These are phyloP conservation scores for Aureobasidium sp. DNA, from an alignment of 2,329 filamentous ascomycete genomes.

Conservation along the genomic window DNA sequence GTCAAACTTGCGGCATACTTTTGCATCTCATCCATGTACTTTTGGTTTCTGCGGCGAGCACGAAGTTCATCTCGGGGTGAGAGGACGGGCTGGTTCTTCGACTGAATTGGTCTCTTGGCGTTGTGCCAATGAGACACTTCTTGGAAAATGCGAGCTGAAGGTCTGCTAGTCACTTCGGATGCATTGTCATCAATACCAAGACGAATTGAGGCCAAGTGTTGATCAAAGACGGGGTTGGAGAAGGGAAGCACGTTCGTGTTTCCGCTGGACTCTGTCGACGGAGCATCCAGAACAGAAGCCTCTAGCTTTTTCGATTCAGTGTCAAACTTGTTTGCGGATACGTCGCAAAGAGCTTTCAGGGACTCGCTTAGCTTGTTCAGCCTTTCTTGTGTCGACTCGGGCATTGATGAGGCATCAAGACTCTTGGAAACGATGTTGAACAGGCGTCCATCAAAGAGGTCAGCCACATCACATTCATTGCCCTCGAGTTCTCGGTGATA, in stretches of 20 bases:
- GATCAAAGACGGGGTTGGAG: conserved; percentile 41
- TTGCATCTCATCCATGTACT: conserved; percentile 60
- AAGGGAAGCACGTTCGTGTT: conserved; percentile 39
- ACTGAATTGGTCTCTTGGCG: conserved; percentile 45
- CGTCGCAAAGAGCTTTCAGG: background rate
- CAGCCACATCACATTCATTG: conserved; percentile 42
- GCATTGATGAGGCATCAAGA: background rate
- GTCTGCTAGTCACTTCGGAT: conserved; percentile 26
- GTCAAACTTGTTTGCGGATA: background rate
- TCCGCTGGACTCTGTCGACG: conserved; percentile 2
- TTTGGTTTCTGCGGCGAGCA: conserved; percentile 50
- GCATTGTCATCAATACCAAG: conserved; percentile 32
- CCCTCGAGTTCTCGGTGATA: conserved; percentile 20
- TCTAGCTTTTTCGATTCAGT: background rate
- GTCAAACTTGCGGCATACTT: conserved; percentile 65
- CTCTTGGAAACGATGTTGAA: conserved; percentile 26
- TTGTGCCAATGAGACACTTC: conserved; percentile 58
- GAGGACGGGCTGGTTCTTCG: conserved; percentile 28
- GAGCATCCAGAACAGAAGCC: background rate
- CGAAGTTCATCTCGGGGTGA: conserved; percentile 29
- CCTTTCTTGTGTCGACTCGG: background rate
- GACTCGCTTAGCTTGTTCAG: background rate
- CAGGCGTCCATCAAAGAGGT: conserved; percentile 51
- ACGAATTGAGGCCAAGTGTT: conserved; percentile 40
- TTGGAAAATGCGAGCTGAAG: conserved; percentile 39